Percentiles rank a stretch among this genome's conserved stretches.
phyloP scores from a whole-genome alignment of 345 rosid species.

The Eucalyptus cloeziana region DNA sequence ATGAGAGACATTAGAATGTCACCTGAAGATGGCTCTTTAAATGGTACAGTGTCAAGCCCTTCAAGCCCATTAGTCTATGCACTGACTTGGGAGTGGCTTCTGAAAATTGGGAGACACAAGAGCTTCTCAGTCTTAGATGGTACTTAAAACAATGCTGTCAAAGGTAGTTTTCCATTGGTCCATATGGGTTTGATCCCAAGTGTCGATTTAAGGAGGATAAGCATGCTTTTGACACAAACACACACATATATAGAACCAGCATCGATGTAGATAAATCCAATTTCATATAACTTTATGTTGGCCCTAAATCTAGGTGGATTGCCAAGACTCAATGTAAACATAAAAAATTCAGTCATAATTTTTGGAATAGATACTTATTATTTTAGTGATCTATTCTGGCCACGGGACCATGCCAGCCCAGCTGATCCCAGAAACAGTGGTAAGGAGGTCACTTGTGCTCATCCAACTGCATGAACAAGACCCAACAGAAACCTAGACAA shows the following conservation, averaged over 20 bases:
- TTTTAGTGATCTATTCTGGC: neutral
- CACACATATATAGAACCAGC: neutral
- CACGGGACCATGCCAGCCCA: neutral
- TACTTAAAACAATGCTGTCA: neutral
- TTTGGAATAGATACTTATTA: neutral
- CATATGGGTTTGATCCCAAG: neutral
- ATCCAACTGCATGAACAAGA: neutral
- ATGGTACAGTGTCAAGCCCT: slow-evolving; percentile 90
- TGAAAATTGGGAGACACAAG: neutral
- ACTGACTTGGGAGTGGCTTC: slow-evolving; percentile 96
- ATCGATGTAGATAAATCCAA: neutral
- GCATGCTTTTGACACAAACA: neutral
- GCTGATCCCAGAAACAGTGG: neutral
- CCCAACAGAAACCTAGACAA: neutral
- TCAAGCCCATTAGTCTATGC: slow-evolving; percentile 73
- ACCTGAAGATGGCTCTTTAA: slow-evolving; percentile 97
- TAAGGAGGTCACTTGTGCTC: neutral
- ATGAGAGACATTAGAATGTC: neutral
- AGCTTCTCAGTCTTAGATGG: neutral
- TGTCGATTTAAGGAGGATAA: neutral
- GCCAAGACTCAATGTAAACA: neutral
- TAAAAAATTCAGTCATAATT: neutral
- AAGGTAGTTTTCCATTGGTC: neutral
- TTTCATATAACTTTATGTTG: neutral
- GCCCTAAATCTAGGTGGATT: neutral